Base-by-base conservation (phyloP, 2,329 filamentous ascomycete genomes). In the Tolypocladium inflatum region DNA sequence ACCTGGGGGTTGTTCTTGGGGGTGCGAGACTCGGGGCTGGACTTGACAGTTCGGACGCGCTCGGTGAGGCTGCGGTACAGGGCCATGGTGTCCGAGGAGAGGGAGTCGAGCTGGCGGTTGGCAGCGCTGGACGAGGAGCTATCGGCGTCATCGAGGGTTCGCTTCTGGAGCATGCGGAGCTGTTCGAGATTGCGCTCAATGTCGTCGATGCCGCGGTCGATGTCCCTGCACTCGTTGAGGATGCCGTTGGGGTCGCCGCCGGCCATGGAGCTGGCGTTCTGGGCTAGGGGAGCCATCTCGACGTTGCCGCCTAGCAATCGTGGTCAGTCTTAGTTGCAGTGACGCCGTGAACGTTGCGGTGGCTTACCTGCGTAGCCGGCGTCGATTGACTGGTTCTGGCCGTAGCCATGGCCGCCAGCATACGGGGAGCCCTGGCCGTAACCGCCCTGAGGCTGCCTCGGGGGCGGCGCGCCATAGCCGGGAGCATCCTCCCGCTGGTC, bases 1-100 rank as follows among this genome's bases (percentile, higher is more conserved):
- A 97, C 88, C 73, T 97, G 92, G 39, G 87, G 81, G 57, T 83
- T 81, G 73, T 96, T 94, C 69, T 85, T 85, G 51, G 86, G 79
- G 62, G 84, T 84, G 59, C 84, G 83, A 33, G 89, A 87, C 60
- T 92, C 90, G 45, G 87, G 87, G 66, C 87, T 87, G 64, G 86
- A 86, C 80, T 97, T 97, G 76, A 97, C 82, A 62, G 82, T 79
- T 74, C 89, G 90, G 63, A 97, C 86, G 56, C 89, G 87, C 56
- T 88, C 85, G 58, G 88, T 90, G 58, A 97, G 82, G 60, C 81
- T 83, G 62, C 89, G 87, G 79, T 96, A 96, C 57, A 86, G 80
- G 55, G 83, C 83, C 86, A 96, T 95, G 64, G 92, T 93, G 63
- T 93, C 87, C 51, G 86, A 80, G 63, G 86, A 88, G 59, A 92